A percentile compares a stretch with the other conserved stretches of the same genome.
These are phyloP conservation scores for Claviceps pazoutovae DNA, from an alignment of 2,329 filamentous ascomycete species.

Conservation along the genomic window DNA sequence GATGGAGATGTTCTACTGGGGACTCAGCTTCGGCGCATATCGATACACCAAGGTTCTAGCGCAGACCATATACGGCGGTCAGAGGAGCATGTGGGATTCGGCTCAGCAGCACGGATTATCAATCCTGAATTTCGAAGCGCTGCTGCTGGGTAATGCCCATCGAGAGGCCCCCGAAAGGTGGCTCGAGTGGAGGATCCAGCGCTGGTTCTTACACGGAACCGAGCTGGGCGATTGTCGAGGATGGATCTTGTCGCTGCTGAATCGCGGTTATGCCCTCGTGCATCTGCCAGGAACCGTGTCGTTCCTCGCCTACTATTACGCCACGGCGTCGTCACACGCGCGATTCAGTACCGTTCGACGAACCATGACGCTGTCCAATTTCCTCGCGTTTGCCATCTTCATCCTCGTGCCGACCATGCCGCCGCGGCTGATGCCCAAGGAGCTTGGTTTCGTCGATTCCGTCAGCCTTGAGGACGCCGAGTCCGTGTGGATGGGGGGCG, in stretches of 20 bases:
- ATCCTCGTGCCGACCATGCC: constrained; percentile 44
- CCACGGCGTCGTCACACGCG: constrained; percentile 47
- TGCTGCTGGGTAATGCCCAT: constrained; percentile 5
- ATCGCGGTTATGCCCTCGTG: constrained; percentile 57
- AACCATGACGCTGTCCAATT: constrained; percentile 42
- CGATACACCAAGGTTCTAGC: constrained; percentile 7
- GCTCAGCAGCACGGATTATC: constrained; percentile 3
- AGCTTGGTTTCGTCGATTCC: constrained; percentile 41
- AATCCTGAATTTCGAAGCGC: constrained; percentile 5
- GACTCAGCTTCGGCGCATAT: constrained; percentile 6
- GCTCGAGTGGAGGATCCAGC: constrained; percentile 33
- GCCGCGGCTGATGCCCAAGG: constrained; percentile 40
- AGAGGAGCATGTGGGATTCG: constrained; percentile 25
- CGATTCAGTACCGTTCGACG: constrained; percentile 37
- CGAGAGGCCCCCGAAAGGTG: constrained; percentile 5
- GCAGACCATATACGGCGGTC: constrained; percentile 6
- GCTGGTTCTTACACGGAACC: constrained; percentile 40
- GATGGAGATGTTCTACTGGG: constrained; percentile 66
- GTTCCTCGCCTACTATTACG: constrained; percentile 47
- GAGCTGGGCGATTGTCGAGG: constrained; percentile 23
- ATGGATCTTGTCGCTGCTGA: constrained; percentile 46
- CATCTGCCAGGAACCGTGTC: constrained; percentile 59
- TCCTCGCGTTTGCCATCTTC: constrained; percentile 41
- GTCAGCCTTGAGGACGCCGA: constrained; percentile 29
- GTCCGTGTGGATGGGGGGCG: constrained; percentile 11